Percentiles rank a stretch among this genome's conserved stretches.
Conservation (phyloP, 2,329 filamentous ascomycete genomes). For the Trichoderma sp. region DNA sequence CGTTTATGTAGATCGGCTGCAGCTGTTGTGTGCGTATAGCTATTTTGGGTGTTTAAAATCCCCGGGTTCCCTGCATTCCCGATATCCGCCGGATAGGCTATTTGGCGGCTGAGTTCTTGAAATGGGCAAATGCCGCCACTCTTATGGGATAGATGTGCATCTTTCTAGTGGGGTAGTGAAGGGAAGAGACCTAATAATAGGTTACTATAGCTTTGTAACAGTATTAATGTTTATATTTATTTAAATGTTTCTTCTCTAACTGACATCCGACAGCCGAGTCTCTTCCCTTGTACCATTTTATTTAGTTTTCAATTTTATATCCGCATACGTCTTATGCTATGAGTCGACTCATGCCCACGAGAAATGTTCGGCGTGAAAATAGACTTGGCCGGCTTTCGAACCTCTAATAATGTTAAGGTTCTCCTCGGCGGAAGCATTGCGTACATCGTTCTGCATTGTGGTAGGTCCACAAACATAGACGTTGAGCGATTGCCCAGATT, state of each 20-base stretch:
- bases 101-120: too few relatives aligned
- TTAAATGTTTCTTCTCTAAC: neutral
- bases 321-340: neutral
- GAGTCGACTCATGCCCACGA: neutral
- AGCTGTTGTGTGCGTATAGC: too few relatives aligned
- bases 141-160: neutral
- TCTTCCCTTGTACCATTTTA: too few relatives aligned
- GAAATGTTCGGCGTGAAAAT: neutral
- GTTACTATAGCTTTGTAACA: neutral
- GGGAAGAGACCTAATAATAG: neutral
- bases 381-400: neutral
- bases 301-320: too few relatives aligned
- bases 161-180: neutral
- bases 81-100: too few relatives aligned
- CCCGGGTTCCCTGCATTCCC: too few relatives aligned
- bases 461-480: neutral
- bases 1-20: too few relatives aligned
- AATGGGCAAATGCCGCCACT: neutral
- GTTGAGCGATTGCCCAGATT: neutral
- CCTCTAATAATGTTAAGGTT: neutral
- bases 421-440: neutral
- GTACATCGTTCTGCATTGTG: neutral
- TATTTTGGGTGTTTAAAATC: too few relatives aligned
- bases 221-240: neutral
- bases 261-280: neutral